Conservation (phyloP, 805 yeast species). For the Candida ponderosae region DNA sequence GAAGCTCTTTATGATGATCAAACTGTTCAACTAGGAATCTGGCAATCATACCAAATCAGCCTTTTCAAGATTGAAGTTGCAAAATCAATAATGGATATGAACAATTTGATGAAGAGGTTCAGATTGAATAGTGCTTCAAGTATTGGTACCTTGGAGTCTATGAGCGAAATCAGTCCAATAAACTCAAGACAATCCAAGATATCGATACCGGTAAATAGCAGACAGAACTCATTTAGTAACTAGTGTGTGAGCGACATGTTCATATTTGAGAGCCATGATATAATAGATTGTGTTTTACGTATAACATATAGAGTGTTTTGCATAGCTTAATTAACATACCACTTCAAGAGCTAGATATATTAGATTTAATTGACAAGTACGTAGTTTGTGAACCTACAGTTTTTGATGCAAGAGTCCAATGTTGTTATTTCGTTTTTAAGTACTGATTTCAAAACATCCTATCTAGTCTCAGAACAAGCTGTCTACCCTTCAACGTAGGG, state of each 20-base stretch:
- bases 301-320: too few species aligned
- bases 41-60: constrained; percentile 23
- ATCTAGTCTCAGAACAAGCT: constrained; percentile 39
- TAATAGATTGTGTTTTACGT: too few species aligned
- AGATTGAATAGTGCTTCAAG: constrained; percentile 24
- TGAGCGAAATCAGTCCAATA: constrained; percentile 5
- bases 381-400: too few species aligned
- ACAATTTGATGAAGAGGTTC: constrained; percentile 29
- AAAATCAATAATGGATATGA: constrained; percentile 34
- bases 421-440: too few species aligned
- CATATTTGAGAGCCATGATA: too few species aligned
- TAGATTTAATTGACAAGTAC: too few species aligned
- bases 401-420: too few species aligned
- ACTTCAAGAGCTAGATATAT: too few species aligned
- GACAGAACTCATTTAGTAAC: constrained; percentile 5
- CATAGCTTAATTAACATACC: too few species aligned
- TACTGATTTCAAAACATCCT: background rate
- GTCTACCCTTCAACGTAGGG: constrained; percentile 55
- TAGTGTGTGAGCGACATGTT: too few species aligned
- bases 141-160: constrained; percentile 7
- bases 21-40: constrained; percentile 21
- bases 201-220: constrained; percentile 2
- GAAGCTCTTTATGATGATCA: background rate
- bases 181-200: constrained; percentile 8
- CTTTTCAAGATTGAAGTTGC: constrained; percentile 41